Base-by-base conservation (phyloP, 805 yeast genomes). In the Ogataea ganodermae region DNA sequence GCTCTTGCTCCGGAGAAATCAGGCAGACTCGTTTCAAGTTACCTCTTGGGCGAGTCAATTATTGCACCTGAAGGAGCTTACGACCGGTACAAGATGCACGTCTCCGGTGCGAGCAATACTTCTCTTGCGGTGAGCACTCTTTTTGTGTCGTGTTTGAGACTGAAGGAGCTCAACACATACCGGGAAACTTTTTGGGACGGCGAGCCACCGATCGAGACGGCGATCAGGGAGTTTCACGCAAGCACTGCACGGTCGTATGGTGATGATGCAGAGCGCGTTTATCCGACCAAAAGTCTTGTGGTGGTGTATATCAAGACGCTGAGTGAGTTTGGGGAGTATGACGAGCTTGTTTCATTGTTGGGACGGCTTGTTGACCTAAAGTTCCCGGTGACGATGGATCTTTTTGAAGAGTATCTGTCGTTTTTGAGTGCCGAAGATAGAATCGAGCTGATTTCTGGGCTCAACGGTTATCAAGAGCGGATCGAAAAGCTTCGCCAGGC, bases 121-220 rank as follows among this genome's bases (percentile, higher is more conserved):
- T 59, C 52, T 50, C 54, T 43, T n/a, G 65, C 71, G 1, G 49
- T 78, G 2, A 49, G 67, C 2, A 76, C 83, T 0, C 64, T 85
- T 21, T 69, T 85, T 24, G 60, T 69, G 1, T 81, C 85, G 0
- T 73, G 84, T 5, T 59, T 67, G 52, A 57, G 61, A 30, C 46
- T 62, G 31, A 46, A 51, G 31, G 63, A 58, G 44, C 42, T 36
- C 18, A 56, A 44, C 1, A 26, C 10, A 2, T 48, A 54, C 36
- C 45, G 52, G 6, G 14, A 38, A 1, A 35, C 52, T 4, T 45
- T 49, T 14, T 83, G 88, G 88, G 80, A 70, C 8, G 66, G 67
- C 84, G 79, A 69, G 18, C 65, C 66, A 1, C 86, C 90, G 0
- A 70, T 84, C 1, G 88, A 83, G 54, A 69, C 81, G 21, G 82